A percentile compares a stretch with the other conserved stretches of the same genome.
These are phyloP conservation scores for Fusarium torreyae DNA, from an alignment of 2,329 filamentous ascomycete genomes.

Conservation along the genomic window DNA sequence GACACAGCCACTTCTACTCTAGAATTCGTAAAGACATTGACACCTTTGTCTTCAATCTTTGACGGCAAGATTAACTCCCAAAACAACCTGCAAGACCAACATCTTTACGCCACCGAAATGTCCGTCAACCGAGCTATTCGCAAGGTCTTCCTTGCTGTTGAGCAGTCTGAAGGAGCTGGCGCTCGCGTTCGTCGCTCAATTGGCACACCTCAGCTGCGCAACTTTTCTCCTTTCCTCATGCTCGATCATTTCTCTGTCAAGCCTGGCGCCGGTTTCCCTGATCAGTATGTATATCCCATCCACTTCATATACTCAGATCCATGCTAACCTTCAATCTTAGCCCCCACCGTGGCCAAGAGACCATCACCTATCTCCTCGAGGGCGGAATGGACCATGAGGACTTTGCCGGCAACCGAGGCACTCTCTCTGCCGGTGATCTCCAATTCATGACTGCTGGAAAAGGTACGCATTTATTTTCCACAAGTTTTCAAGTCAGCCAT, in stretches of 20 bases:
- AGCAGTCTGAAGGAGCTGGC: conserved; percentile 90
- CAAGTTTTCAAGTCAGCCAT: background rate
- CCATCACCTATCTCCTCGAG: conserved; percentile 89
- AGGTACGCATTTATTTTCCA: conserved; percentile 5
- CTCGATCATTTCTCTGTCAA: conserved; percentile 91
- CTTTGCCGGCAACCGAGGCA: conserved; percentile 88
- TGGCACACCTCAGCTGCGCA: conserved; percentile 84
- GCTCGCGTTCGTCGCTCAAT: conserved; percentile 90
- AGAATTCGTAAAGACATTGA: conserved; percentile 35
- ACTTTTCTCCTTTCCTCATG: conserved; percentile 96
- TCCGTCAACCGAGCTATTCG: conserved; percentile 81
- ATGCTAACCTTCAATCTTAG: conserved; percentile 30
- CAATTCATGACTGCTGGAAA: conserved; percentile 97
- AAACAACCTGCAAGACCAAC: conserved; percentile 37
- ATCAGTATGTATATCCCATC: conserved; percentile 68
- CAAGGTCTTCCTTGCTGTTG: conserved; percentile 85
- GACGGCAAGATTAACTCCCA: conserved; percentile 6
- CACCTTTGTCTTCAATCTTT: conserved; percentile 8
- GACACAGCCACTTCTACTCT: conserved; percentile 40
- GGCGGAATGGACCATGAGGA: conserved; percentile 94
- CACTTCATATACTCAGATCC: background rate
- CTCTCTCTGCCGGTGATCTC: conserved; percentile 87
- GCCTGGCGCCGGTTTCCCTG: conserved; percentile 88
- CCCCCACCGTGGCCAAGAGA: conserved; percentile 85
- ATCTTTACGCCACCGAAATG: conserved; percentile 66